A percentile compares a stretch with the other conserved stretches of the same genome.
Evolutionary conservation across 139 green algal genomes (phyloP).

Genomic region (Edaphochlamys debaryana): DNA sequence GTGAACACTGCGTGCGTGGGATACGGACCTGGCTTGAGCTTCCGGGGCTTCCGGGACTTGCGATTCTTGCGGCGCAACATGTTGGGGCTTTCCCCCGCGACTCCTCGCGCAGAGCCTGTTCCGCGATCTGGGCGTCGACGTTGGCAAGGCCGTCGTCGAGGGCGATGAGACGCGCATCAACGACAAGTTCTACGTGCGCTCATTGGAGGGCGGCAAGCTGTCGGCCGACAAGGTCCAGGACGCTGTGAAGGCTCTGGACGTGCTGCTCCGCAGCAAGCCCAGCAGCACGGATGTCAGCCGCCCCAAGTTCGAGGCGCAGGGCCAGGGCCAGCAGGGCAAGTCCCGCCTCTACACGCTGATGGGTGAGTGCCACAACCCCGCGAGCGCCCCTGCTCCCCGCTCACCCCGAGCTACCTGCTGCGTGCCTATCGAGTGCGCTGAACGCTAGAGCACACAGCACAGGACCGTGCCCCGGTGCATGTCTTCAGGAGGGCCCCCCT

Average conservation of each 20-base stretch:
- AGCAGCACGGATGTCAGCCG: conserved; percentile 6
- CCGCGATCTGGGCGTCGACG: conserved; percentile 84
- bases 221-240: conserved; percentile 56
- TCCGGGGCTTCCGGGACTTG: background rate
- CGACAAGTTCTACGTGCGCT: conserved; percentile 89
- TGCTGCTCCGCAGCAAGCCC: conserved; percentile 51
- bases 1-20: too few relatives aligned
- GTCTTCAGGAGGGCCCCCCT: too few relatives aligned
- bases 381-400: too few relatives aligned
- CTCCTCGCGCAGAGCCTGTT: conserved; percentile 57
- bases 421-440: too few relatives aligned
- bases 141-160: conserved; percentile 70
- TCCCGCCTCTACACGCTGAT: conserved; percentile 87
- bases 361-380: too few relatives aligned
- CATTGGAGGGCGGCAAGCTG: conserved; percentile 70
- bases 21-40: too few relatives aligned
- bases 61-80: background rate
- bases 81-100: background rate
- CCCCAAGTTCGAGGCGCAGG: conserved; percentile 55
- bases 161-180: conserved; percentile 54
- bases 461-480: too few relatives aligned
- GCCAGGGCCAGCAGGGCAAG: conserved; percentile 40
- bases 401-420: too few relatives aligned
- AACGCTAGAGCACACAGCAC: too few relatives aligned
- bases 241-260: conserved; percentile 68